Evolutionary conservation across 306 rosid genomes (phyloP).

Genomic region (Trichosanthes truncata): DNA sequence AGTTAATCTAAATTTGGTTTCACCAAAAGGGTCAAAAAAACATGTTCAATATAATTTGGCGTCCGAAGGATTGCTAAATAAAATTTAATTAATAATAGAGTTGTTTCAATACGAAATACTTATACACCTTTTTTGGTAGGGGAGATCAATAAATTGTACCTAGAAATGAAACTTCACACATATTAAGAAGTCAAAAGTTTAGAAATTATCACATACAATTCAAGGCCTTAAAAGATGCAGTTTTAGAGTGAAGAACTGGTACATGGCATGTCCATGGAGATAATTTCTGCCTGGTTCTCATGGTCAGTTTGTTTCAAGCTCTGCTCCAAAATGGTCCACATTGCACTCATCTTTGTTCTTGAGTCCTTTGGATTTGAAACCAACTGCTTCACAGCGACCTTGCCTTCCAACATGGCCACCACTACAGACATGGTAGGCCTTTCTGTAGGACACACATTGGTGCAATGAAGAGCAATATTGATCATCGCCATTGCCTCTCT

Average conservation of each 20-base stretch:
- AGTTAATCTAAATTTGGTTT: no score
- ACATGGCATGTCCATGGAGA: background rate
- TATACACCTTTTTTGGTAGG: no score
- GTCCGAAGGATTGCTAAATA: no score
- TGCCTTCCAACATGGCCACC: background rate
- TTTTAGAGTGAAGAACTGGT: background rate
- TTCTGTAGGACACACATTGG: background rate
- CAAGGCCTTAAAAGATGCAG: background rate
- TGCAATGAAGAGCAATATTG: background rate
- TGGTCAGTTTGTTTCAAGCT: background rate
- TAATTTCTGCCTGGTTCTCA: background rate
- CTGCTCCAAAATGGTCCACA: background rate
- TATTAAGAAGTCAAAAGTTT: background rate
- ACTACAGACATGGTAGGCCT: background rate
- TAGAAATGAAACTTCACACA: background rate
- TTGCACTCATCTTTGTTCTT: background rate
- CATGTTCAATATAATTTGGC: no score
- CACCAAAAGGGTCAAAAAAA: no score
- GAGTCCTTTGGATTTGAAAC: background rate
- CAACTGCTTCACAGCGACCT: background rate
- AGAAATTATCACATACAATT: background rate
- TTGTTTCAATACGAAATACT: no score
- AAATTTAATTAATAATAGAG: no score
- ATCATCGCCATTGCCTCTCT: background rate
- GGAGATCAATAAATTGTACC: no score